These are phyloP conservation scores for Metschnikowia amazonensis DNA, from an alignment of 805 yeast species.

Conservation along the genomic window DNA sequence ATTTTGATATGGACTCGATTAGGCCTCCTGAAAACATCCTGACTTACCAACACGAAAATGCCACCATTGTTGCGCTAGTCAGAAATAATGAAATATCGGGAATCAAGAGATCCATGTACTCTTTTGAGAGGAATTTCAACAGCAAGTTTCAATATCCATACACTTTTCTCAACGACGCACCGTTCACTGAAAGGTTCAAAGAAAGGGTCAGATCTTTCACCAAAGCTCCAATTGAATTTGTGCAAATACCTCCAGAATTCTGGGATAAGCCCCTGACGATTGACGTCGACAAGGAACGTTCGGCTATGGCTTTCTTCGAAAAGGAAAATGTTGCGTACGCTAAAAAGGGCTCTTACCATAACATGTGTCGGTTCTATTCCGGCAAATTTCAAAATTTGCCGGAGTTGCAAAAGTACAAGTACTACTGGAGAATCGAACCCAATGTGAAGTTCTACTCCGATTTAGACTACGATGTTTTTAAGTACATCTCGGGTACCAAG, in stretches of 20 bases:
- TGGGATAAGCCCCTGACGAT: conserved; percentile 64
- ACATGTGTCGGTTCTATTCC: conserved; percentile 81
- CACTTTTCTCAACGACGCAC: conserved; percentile 70
- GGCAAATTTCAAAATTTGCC: conserved; percentile 62
- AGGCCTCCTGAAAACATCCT: conserved; percentile 25
- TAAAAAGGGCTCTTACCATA: conserved; percentile 59
- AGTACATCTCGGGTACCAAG: conserved; percentile 61
- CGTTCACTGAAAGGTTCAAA: conserved; percentile 59
- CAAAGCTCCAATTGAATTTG: conserved; percentile 33
- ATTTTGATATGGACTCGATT: conserved; percentile 27
- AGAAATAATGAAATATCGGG: conserved; percentile 56
- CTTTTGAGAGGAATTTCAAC: conserved; percentile 65
- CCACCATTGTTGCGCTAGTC: conserved; percentile 72
- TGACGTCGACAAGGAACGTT: conserved; percentile 41
- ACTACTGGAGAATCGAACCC: conserved; percentile 84
- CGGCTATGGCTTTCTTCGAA: conserved; percentile 38
- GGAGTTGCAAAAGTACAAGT: conserved; percentile 54
- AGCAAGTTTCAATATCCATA: conserved; percentile 73
- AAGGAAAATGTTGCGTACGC: conserved; percentile 58
- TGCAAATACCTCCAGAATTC: conserved; percentile 36
- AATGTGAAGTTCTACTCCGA: conserved; percentile 62
- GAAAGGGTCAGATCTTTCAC: conserved; percentile 33
- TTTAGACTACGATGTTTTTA: conserved; percentile 72
- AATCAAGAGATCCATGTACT: conserved; percentile 50
- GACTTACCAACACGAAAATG: conserved; percentile 53